Conservation (phyloP, 768 basidiomycete genomes). For the Tulasnella sp. region DNA sequence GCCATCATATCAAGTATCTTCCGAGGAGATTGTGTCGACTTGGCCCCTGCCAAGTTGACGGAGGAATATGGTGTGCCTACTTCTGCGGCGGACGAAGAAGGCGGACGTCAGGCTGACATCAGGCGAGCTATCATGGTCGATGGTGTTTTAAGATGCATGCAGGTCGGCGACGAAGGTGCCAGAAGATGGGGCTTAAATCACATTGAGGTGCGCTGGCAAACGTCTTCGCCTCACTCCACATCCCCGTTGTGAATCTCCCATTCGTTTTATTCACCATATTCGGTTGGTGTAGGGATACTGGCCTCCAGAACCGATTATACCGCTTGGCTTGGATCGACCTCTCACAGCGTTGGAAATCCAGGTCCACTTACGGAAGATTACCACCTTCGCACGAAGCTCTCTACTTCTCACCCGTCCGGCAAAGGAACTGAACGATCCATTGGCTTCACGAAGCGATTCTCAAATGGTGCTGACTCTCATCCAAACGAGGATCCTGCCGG, state of each 20-base stretch:
- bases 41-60: conserved; percentile 38
- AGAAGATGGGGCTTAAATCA: conserved; percentile 43
- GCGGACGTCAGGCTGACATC: conserved; percentile 21
- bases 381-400: conserved; percentile 30
- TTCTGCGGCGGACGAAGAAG: neutral
- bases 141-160: conserved; percentile 36
- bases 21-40: conserved; percentile 38
- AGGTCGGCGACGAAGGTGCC: conserved; percentile 36
- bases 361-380: conserved; percentile 41
- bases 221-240: conserved; percentile 8
- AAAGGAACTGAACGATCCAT: conserved; percentile 5
- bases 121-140: conserved; percentile 40
- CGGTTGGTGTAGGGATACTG: conserved; percentile 37
- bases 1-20: conserved; percentile 2
- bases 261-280: neutral
- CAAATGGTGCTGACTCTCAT: conserved; percentile 32
- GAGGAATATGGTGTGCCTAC: conserved; percentile 37
- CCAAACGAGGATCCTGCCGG: conserved; percentile 40
- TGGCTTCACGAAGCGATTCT: conserved; percentile 20
- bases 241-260: too few species aligned
- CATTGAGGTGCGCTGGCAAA: neutral
- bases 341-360: conserved; percentile 32
- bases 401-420: conserved; percentile 24
- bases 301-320: conserved; percentile 25
- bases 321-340: neutral